Evolutionary conservation across 208 protist genomes (phyloP), one percentile per base, ranked within the genome.

Genomic region (Tritrichomonas foetus): DNA sequence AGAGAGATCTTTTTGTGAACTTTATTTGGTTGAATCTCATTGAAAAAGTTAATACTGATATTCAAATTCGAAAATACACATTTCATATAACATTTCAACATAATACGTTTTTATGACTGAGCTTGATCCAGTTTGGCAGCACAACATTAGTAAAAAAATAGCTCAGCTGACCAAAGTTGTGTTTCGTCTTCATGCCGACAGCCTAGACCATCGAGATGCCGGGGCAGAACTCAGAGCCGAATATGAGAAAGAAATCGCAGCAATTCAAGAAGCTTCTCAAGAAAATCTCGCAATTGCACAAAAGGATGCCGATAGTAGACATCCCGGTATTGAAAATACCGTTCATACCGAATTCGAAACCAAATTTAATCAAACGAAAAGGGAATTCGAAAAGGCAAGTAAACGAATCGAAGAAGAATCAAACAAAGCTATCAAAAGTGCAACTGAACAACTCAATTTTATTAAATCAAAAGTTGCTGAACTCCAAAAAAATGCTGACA

Each of bases 321-420:
- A 89, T 39, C 22, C 47, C 20, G 33, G 53, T 57, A 89, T 89
- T 36, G 78, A 89, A 89, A 57, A 89, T 89, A 89, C 47, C 11
- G 78, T 89, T 14, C 53, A 89, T 57, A 61, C 47, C n/a, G 78
- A 89, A 57, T 89, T 89, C 57, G 78, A 89, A 57, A 89, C 78
- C 11, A 89, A 89, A 89, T 89, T 57, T 50, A 20, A 89, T 1
- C 14, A 13, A 89, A 89, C n/a, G 9, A 89, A 57, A 89, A 47
- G 14, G 27, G 41, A 89, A 89, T 89, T 89, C n/a, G 78, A 89
- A 57, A 47, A 44, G 16, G 78, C 47, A 9, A 57, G 41, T 44
- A 33, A 44, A 61, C 53, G 57, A 39, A 1, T 89, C 8, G 78
- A 89, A 39, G 16, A 89, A 39, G 47, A 89, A 89, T 89, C 78